phyloP scores from a whole-genome alignment of 169 alveolate genomes.

The Plasmodium cynomolgi region DNA sequence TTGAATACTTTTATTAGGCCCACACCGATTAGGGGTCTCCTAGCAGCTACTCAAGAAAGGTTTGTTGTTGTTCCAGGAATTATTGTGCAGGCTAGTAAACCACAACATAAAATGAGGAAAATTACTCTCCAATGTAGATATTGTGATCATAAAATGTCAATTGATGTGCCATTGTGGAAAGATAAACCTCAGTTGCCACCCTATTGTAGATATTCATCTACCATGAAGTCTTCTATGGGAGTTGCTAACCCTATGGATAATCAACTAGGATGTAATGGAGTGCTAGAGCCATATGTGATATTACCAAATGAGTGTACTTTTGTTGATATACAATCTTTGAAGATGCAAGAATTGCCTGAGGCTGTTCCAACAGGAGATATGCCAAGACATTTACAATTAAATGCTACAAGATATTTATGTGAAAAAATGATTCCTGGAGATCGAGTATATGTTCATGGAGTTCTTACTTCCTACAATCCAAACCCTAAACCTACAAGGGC shows the following conservation, averaged over 20 bases:
- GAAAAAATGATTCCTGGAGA: slow-evolving; percentile 98
- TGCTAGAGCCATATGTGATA: slow-evolving; percentile 91
- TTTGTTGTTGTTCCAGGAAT: slow-evolving; percentile 96
- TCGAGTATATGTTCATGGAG: slow-evolving; percentile 96
- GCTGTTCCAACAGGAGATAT: slow-evolving; percentile 94
- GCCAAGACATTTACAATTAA: slow-evolving; percentile 91
- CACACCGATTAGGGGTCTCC: slow-evolving; percentile 81
- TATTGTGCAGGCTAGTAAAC: slow-evolving; percentile 94
- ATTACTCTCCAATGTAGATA: slow-evolving; percentile 90
- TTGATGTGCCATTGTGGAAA: slow-evolving; percentile 92
- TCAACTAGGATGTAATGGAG: slow-evolving; percentile 83
- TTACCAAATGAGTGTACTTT: slow-evolving; percentile 95
- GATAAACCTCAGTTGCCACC: slow-evolving; percentile 86
- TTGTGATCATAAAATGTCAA: slow-evolving; percentile 92
- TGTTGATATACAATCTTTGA: slow-evolving; percentile 96
- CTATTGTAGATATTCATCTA: slow-evolving; percentile 83
- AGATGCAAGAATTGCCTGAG: slow-evolving; percentile 99
- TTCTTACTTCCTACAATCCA: slow-evolving; percentile 84
- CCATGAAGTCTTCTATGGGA: slow-evolving; percentile 81
- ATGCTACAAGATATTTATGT: slow-evolving; percentile 93
- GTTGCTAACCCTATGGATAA: slow-evolving; percentile 77
- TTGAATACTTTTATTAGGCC: slow-evolving; percentile 84
- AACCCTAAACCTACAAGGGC: slow-evolving; percentile 68
- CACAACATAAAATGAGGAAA: slow-evolving; percentile 89
- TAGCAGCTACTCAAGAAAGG: slow-evolving; percentile 89